Base-by-base conservation (phyloP, 1,139 yeast genomes). In the Geotrichum histeridarum region DNA sequence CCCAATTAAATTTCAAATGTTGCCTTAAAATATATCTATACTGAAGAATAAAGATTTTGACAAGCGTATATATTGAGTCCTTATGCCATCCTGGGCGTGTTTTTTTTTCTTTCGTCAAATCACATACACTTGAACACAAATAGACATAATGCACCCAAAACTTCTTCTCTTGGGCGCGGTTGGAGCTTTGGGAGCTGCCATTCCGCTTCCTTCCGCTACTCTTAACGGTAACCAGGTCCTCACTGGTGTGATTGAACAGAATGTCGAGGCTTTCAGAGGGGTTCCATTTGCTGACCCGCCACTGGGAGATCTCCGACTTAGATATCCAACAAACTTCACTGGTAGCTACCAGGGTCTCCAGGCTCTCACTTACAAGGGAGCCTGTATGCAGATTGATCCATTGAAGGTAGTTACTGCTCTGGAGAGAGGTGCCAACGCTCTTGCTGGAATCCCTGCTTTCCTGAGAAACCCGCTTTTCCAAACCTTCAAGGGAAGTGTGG, bases 261-360 rank as follows among this genome's bases (percentile, higher is more conserved):
- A 38, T 41, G 48, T 54, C n/a, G 57, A 54, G 27, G 18, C 42
- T 31, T 54, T 54, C 35, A 32, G 27, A 17, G 57, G 57, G 1
- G 55, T 64, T 17, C 67, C 67, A 3, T 64, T 54, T 53, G 66
- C 65, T 5, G 48, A 57, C 12, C 64, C 67, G 5, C 67, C 67
- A 1, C 49, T 58, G 3, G 62, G 60, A 4, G 50, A 57, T 1
- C 54, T 59, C 12, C 50, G 67, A 27, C 63, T 64, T 48, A 42
- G 48, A 35, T 59, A 52, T 8, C 54, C 57, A 1, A 30, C 12
- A 12, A 36, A 50, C 9, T 54, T 30, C 36, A 39, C 38, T 1
- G 48, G 49, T 5, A 15, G 36, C 30, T 54, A 50, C 22, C 15
- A 31, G 12, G 51, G 49, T 1, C 42, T 50, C 33, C 31, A 42